These are phyloP conservation scores for Juglanconis juglandina DNA, from an alignment of 2,329 filamentous ascomycete species.

Conservation along the genomic window DNA sequence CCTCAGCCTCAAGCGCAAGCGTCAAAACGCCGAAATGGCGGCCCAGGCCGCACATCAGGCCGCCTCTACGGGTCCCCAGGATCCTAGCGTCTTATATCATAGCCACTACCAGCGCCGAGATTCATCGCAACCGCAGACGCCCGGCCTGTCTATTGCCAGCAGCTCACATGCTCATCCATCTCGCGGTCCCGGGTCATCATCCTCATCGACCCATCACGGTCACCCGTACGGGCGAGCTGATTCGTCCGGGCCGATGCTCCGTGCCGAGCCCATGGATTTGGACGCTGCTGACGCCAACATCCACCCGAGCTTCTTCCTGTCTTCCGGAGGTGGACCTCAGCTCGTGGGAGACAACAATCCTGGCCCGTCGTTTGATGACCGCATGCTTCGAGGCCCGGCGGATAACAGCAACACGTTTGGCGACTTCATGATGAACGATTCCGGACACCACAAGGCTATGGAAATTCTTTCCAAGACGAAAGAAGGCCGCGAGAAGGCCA, in stretches of 20 bases:
- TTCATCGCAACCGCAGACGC: constrained; percentile 35
- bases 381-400: constrained; percentile 43
- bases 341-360: constrained; percentile 38
- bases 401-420: constrained; percentile 40
- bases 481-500: constrained; percentile 45
- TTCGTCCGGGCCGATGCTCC: constrained; percentile 22
- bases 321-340: constrained; percentile 38
- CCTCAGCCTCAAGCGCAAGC: constrained; percentile 69
- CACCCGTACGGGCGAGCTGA: constrained; percentile 26
- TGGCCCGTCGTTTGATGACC: constrained; percentile 46
- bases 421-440: constrained; percentile 37
- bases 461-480: constrained; percentile 52
- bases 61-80: constrained; percentile 21
- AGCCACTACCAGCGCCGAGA: constrained; percentile 31
- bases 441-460: constrained; percentile 47
- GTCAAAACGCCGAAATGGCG: constrained; percentile 54
- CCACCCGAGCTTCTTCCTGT: constrained; percentile 42
- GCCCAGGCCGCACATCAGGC: constrained; percentile 27
- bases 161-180: constrained; percentile 32
- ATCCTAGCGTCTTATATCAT: constrained; percentile 31
- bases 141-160: constrained; percentile 29
- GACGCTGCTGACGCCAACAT: constrained; percentile 31
- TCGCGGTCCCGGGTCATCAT: constrained; percentile 31
- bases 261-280: constrained; percentile 38
- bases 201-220: constrained; percentile 31